Percentiles rank a stretch among this genome's conserved stretches.
These are phyloP conservation scores for Phylloporus arenicola DNA, from an alignment of 768 basidiomycete species.

Conservation along the genomic window DNA sequence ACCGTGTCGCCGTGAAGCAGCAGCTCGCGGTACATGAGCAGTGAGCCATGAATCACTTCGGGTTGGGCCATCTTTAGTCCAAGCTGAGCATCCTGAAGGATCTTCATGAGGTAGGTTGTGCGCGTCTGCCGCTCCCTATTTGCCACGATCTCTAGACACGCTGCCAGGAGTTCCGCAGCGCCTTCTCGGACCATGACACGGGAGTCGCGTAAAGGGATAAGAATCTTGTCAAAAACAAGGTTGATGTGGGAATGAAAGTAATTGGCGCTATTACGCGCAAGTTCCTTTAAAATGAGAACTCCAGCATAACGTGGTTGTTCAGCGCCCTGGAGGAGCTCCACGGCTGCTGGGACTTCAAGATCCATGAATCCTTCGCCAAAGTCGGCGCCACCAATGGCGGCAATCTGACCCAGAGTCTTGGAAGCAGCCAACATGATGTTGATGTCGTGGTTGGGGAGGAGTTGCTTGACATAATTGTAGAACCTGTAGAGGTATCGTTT, in stretches of 20 bases:
- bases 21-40: slow-evolving; percentile 88
- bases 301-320: slow-evolving; percentile 90
- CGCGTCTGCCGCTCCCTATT: slow-evolving; percentile 63
- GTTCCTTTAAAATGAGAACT: slow-evolving; percentile 88
- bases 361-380: slow-evolving; percentile 90
- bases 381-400: slow-evolving; percentile 72
- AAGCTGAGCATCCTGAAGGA: slow-evolving; percentile 83
- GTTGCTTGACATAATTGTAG: slow-evolving; percentile 88
- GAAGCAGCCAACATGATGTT: slow-evolving; percentile 93
- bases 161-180: slow-evolving; percentile 89
- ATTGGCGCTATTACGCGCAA: slow-evolving; percentile 81
- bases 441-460: slow-evolving; percentile 87
- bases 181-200: slow-evolving; percentile 89
- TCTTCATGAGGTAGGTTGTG: slow-evolving; percentile 65
- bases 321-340: slow-evolving; percentile 67
- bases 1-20: slow-evolving; percentile 94
- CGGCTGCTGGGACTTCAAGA: slow-evolving; percentile 79
- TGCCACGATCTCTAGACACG: slow-evolving; percentile 84
- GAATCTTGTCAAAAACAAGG: slow-evolving; percentile 88
- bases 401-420: slow-evolving; percentile 86
- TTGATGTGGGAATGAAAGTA: slow-evolving; percentile 87
- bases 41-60: slow-evolving; percentile 88
- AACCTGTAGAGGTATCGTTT: slow-evolving; percentile 79
- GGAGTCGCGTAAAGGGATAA: slow-evolving; percentile 82
- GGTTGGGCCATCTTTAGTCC: slow-evolving; percentile 76